Evolutionary conservation across 345 rosid species (phyloP), one percentile per base, ranked within the genome.

Genomic region (Hibiscus tridactylites): DNA sequence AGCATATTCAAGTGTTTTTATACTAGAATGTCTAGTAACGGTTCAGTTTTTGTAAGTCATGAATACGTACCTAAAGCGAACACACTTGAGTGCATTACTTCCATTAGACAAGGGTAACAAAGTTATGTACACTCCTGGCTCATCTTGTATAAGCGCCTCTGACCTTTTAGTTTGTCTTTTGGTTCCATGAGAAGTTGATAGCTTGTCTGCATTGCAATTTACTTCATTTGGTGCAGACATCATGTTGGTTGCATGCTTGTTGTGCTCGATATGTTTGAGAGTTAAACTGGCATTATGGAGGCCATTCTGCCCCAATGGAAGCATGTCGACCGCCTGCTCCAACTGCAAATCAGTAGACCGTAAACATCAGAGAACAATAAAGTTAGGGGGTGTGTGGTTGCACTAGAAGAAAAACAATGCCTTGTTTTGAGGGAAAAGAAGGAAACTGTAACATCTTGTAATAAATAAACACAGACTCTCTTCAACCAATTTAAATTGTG

Each of bases 101-200:
- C 91, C 96, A 64, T 77, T 72, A 15, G 96, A 89, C 79, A 86
- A 75, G 69, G 86, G 67, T 44, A 80, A 76, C 70, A 91, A 69
- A 28, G 96, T 90, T 68, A 89, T 73, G 81, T 87, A 93, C 62
- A 88, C 94, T n/a, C 97, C 98, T 9, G 92, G 90, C 82, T 88
- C 96, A 70, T 81, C 88, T 71, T 90, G 98, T 70, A 93, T 77
- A 19, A 88, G 86, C 54, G 78, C 61, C 70, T 87, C 91, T 57
- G 83, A 35, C 78, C 76, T 90, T 56, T 88, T 91, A 65, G 53
- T 63, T 46, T 83, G 85, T 75, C 74, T 73, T 64, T 80, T 88
- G 71, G 78, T 77, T 62, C 85, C 91, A 24, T 78, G 75, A 49
- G 85, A 64, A 35, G 74, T 74, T 54, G 75, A 81, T 68, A 42